A percentile compares a stretch with the other conserved stretches of the same genome.
Evolutionary conservation across 176 grass and related monocot species (phyloP).

Genomic region (Eragrostis curvula): DNA sequence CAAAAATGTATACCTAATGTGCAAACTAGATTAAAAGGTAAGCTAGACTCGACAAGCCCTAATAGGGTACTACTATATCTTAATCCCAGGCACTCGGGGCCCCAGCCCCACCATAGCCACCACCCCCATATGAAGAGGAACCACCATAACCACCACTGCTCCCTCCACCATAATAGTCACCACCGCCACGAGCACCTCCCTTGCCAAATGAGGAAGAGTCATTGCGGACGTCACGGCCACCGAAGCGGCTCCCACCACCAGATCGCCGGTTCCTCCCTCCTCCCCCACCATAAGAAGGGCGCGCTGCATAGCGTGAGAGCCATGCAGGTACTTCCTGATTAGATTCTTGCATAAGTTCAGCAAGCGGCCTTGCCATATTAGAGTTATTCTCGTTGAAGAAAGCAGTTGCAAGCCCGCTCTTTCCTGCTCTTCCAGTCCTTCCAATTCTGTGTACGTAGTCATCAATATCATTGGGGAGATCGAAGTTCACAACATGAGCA

Average conservation of each 20-base stretch:
- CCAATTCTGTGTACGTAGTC: slow-evolving; percentile 89
- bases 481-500: slow-evolving; percentile 95
- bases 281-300: slow-evolving; percentile 58
- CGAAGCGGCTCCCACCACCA: slow-evolving; percentile 64
- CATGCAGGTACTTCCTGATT: slow-evolving; percentile 88
- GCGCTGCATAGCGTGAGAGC: slow-evolving; percentile 74
- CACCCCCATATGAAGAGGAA: slow-evolving; percentile 58
- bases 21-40: slow-evolving; percentile 35
- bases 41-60: slow-evolving; percentile 44
- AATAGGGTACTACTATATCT: slow-evolving; percentile 32
- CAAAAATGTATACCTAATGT: slow-evolving; percentile 59
- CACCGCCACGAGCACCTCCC: slow-evolving; percentile 51
- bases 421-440: slow-evolving; percentile 84
- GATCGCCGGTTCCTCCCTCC: slow-evolving; percentile 66
- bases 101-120: slow-evolving; percentile 60
- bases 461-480: slow-evolving; percentile 93
- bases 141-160: slow-evolving; percentile 58
- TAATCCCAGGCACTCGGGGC: slow-evolving; percentile 85
- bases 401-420: slow-evolving; percentile 78
- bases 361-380: slow-evolving; percentile 57
- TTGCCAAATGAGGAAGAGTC: slow-evolving; percentile 59
- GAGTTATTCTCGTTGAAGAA: slow-evolving; percentile 88
- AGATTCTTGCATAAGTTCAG: slow-evolving; percentile 87
- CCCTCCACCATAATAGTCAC: slow-evolving; percentile 56
- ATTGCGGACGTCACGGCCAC: slow-evolving; percentile 77